Conservation (phyloP, 495 filamentous ascomycete genomes). For the Penicillium dipodomyicola region DNA sequence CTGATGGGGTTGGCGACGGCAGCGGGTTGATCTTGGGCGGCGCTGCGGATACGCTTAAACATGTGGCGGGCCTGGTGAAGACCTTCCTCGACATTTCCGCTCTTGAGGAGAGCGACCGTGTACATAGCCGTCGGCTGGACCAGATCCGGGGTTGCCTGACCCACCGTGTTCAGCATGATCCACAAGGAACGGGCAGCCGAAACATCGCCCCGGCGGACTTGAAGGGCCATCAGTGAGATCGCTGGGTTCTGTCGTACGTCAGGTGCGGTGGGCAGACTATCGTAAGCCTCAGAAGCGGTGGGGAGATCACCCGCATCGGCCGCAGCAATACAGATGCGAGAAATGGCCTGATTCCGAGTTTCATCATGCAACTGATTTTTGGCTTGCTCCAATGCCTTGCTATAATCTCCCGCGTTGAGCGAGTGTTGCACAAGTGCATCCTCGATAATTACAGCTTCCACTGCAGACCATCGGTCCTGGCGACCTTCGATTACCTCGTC, state of each 20-base stretch:
- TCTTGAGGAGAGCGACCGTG: conserved; percentile 74
- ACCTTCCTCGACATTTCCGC: conserved; percentile 73
- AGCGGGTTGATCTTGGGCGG: conserved; percentile 34
- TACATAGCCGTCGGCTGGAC: conserved; percentile 87
- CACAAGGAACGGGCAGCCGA: conserved; percentile 72
- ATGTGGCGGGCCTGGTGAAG: conserved; percentile 73
- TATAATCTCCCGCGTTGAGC: conserved; percentile 59
- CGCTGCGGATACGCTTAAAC: conserved; percentile 73
- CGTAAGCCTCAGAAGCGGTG: conserved; percentile 67
- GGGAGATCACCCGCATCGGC: conserved; percentile 75
- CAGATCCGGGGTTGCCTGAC: conserved; percentile 61
- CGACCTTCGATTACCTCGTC: conserved; percentile 56
- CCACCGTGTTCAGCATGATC: conserved; percentile 62
- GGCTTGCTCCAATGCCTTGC: conserved; percentile 64
- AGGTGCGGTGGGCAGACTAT: conserved; percentile 49
- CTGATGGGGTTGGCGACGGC: conserved; percentile 38
- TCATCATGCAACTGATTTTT: conserved; percentile 49
- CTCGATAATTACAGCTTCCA: conserved; percentile 67
- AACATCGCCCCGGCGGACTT: conserved; percentile 76
- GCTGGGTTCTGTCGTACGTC: conserved; percentile 59
- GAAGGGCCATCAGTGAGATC: conserved; percentile 81
- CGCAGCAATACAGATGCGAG: conserved; percentile 60
- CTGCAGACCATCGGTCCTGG: conserved; percentile 47
- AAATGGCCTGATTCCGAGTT: conserved; percentile 54
- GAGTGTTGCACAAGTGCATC: conserved; percentile 73